phyloP scores from a whole-genome alignment of 2,329 filamentous ascomycete species.

The Colletotrichum cuscutae region DNA sequence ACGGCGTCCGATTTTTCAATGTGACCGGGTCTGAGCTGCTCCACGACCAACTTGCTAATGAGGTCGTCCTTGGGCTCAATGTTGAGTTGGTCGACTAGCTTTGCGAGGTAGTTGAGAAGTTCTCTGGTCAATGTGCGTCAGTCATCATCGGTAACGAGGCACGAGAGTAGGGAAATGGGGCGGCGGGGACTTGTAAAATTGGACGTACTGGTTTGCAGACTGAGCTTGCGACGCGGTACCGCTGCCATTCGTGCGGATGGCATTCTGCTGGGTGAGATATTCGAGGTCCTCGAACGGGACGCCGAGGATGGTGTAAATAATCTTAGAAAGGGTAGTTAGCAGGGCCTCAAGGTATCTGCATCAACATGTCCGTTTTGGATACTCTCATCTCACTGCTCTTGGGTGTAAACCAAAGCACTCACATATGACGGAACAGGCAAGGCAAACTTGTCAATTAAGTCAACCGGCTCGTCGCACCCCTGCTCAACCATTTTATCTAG shows the following conservation, averaged over 20 bases:
- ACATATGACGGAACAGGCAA: slow-evolving; percentile 59
- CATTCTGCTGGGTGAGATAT: slow-evolving; percentile 57
- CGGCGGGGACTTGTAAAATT: neutral
- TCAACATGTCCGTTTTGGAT: too few relatives aligned
- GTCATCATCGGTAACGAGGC: neutral
- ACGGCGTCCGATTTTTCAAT: slow-evolving; percentile 53
- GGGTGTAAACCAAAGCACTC: slow-evolving; percentile 19
- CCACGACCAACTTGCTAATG: slow-evolving; percentile 54
- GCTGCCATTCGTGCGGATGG: slow-evolving; percentile 58
- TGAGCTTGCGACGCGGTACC: slow-evolving; percentile 57
- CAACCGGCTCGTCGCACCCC: slow-evolving; percentile 51
- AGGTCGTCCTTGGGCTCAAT: slow-evolving; percentile 55
- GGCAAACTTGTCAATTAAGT: slow-evolving; percentile 58
- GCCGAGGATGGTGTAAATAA: slow-evolving; percentile 61
- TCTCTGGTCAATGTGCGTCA: slow-evolving; percentile 40
- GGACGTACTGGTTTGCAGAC: slow-evolving; percentile 51
- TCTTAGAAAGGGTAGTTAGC: slow-evolving; percentile 40
- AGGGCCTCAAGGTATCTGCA: too few relatives aligned
- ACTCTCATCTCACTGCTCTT: too few relatives aligned
- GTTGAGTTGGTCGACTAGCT: slow-evolving; percentile 52
- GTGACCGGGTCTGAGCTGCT: slow-evolving; percentile 52
- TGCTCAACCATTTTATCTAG: slow-evolving; percentile 50
- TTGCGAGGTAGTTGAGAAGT: slow-evolving; percentile 56
- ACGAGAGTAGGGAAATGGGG: neutral
- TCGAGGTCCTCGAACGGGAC: slow-evolving; percentile 58